Evolutionary conservation across 2,329 filamentous ascomycete genomes (phyloP).

Genomic region (Phoma sp.): DNA sequence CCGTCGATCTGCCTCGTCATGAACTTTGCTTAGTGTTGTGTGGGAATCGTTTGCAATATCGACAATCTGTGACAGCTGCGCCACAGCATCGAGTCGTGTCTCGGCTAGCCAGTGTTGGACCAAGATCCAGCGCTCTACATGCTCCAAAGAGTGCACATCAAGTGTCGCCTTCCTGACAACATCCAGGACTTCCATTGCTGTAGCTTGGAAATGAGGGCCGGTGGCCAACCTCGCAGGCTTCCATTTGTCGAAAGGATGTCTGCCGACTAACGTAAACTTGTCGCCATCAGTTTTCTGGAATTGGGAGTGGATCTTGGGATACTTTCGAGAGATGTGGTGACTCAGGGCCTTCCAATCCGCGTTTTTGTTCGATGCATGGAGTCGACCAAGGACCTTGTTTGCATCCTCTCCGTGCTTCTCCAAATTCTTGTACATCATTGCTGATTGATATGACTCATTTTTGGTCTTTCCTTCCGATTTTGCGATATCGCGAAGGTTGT

Average conservation of each 20-base stretch:
- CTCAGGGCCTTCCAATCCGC: constrained; percentile 28
- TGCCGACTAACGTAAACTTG: constrained; percentile 25
- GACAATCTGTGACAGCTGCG: constrained; percentile 22
- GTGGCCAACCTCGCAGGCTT: not conserved
- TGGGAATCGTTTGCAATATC: constrained; percentile 17
- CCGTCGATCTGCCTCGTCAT: constrained; percentile 50
- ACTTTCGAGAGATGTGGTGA: constrained; percentile 17
- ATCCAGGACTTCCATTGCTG: not conserved
- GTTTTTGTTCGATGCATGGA: constrained; percentile 16
- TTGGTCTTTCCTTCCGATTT: constrained; percentile 28
- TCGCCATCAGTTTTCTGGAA: constrained; percentile 25
- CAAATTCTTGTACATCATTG: constrained; percentile 20
- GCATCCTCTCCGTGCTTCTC: constrained; percentile 16
- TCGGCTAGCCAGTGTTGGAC: constrained; percentile 25
- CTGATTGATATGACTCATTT: constrained; percentile 19
- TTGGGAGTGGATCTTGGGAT: constrained; percentile 27
- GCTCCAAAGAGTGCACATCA: constrained; percentile 18
- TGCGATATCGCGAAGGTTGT: constrained; percentile 56
- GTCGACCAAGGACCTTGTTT: constrained; percentile 8
- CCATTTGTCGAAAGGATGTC: constrained; percentile 36
- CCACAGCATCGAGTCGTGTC: constrained; percentile 15
- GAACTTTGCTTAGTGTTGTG: constrained; percentile 26
- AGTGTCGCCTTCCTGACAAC: constrained; percentile 16
- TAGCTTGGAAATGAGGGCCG: not conserved
- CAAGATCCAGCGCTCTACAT: constrained; percentile 19